These are phyloP conservation scores for Pseudogymnoascus sp. DNA, from an alignment of 2,329 filamentous ascomycete genomes.

Conservation along the genomic window DNA sequence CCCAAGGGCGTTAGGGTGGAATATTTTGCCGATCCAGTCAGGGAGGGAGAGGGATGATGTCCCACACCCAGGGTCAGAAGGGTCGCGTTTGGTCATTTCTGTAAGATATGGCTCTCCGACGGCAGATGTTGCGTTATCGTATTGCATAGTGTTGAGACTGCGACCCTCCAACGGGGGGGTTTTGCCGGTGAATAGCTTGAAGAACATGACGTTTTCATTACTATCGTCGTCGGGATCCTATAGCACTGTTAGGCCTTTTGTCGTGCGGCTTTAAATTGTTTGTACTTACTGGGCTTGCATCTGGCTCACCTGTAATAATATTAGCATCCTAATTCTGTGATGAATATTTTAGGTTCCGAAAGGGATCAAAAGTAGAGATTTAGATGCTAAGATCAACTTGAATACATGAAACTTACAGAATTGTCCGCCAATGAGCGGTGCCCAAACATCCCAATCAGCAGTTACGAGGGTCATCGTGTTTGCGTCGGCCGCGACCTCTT, in stretches of 20 bases:
- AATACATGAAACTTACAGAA: slow-evolving; percentile 21
- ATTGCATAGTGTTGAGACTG: slow-evolving; percentile 7
- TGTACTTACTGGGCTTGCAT: not conserved
- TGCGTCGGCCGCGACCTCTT: slow-evolving; percentile 18
- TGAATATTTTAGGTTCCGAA: not conserved
- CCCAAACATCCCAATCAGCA: slow-evolving; percentile 24
- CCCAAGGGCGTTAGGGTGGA: slow-evolving; percentile 28
- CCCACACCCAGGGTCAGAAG: slow-evolving; percentile 18
- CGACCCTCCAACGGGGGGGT: not conserved
- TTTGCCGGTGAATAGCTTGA: slow-evolving; percentile 24
- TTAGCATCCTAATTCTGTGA: not conserved
- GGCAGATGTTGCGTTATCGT: slow-evolving; percentile 12
- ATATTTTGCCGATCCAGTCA: slow-evolving; percentile 25
- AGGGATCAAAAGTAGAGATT: not conserved
- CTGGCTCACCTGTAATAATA: not conserved
- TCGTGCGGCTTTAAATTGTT: too few relatives aligned
- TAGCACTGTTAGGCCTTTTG: not conserved
- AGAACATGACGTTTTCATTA: slow-evolving; percentile 28
- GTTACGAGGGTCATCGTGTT: slow-evolving; percentile 20
- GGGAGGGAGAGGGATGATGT: slow-evolving; percentile 23
- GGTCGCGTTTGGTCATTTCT: slow-evolving; percentile 16
- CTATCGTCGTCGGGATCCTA: slow-evolving; percentile 22
- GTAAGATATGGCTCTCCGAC: slow-evolving; percentile 7
- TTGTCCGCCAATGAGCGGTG: slow-evolving; percentile 25
- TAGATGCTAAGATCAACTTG: not conserved